These are phyloP conservation scores for Macrolepiota albuminosa DNA, from an alignment of 768 basidiomycete species.

Conservation along the genomic window DNA sequence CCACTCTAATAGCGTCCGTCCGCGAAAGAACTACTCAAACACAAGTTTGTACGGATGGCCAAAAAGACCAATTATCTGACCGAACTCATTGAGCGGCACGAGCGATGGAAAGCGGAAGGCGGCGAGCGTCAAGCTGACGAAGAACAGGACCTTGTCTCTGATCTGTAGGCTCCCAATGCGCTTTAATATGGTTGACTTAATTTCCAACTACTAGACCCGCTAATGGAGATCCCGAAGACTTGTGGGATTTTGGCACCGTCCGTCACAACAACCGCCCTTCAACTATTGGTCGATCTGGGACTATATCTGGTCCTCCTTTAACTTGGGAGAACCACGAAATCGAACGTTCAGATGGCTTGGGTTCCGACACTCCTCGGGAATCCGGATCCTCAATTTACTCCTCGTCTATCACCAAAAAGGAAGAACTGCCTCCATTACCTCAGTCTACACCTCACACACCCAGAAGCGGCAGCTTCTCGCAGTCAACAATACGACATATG, in stretches of 20 bases:
- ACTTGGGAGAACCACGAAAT: conserved; percentile 78
- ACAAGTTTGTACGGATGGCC: conserved; percentile 93
- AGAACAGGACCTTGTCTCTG: conserved; percentile 54
- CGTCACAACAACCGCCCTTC: conserved; percentile 58
- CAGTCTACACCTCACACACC: conserved; percentile 30
- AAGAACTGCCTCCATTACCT: conserved; percentile 59
- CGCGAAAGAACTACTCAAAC: conserved; percentile 92
- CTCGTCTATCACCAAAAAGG: conserved; percentile 49
- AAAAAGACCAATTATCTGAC: conserved; percentile 94
- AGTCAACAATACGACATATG: conserved; percentile 67
- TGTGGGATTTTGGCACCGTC: conserved; percentile 98
- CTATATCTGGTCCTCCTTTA: conserved; percentile 60
- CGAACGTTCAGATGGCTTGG: conserved; percentile 37
- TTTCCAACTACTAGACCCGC: conserved; percentile 34
- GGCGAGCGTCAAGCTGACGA: conserved; percentile 74
- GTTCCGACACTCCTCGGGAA: conserved; percentile 23
- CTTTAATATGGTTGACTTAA: background rate
- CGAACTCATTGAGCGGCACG: conserved; percentile 91
- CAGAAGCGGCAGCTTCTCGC: conserved; percentile 42
- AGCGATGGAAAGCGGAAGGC: conserved; percentile 89
- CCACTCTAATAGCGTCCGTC: conserved; percentile 69
- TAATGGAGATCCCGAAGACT: conserved; percentile 65
- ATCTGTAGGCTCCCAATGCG: conserved; percentile 45
- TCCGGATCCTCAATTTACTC: conserved; percentile 31
- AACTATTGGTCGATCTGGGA: conserved; percentile 68